phyloP scores from a whole-genome alignment of 169 alveolate genomes.

The Eimeria necatrix region DNA sequence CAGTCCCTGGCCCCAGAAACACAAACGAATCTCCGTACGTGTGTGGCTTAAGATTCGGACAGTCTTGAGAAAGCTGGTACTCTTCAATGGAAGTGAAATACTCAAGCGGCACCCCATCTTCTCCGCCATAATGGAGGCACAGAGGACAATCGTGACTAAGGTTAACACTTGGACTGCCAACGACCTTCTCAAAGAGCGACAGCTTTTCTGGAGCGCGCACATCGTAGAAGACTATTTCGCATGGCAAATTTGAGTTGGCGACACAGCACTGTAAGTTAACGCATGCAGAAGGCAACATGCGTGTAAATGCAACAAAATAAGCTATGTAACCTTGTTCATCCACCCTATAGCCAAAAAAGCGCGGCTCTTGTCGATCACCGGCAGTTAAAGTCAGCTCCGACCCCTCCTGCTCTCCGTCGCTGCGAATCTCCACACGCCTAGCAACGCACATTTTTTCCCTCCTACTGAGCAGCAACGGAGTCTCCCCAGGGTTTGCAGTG shows the following conservation, averaged over 20 bases:
- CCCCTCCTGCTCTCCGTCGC: constrained; percentile 67
- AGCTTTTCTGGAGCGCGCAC: constrained; percentile 7
- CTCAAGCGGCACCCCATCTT: constrained; percentile 64
- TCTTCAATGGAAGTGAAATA: constrained; percentile 71
- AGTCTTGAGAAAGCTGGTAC: constrained; percentile 31
- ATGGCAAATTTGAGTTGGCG: constrained; percentile 66
- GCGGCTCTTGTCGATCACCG: constrained; percentile 65
- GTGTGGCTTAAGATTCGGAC: constrained; percentile 55
- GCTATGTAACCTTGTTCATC: constrained; percentile 67
- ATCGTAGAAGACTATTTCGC: constrained; percentile 70
- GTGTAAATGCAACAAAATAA: constrained; percentile 60
- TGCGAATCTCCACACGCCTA: constrained; percentile 60
- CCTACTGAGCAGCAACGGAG: constrained; percentile 4
- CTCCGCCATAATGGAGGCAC: constrained; percentile 60
- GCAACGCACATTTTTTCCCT: constrained; percentile 70
- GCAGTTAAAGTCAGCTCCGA: constrained; percentile 56
- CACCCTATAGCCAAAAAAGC: constrained; percentile 64
- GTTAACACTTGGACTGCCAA: constrained; percentile 46
- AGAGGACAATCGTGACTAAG: constrained; percentile 65
- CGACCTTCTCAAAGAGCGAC: constrained; percentile 40
- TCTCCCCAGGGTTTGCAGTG: constrained; percentile 41
- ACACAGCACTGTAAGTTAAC: constrained; percentile 25
- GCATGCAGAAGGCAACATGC: constrained; percentile 64
- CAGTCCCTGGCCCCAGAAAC: constrained; percentile 64
- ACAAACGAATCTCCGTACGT: constrained; percentile 66